Percentiles rank a stretch among this genome's conserved stretches.
These are phyloP conservation scores for Solanum gracilifrons DNA, from an alignment of 257 asterid species.

Conservation along the genomic window DNA sequence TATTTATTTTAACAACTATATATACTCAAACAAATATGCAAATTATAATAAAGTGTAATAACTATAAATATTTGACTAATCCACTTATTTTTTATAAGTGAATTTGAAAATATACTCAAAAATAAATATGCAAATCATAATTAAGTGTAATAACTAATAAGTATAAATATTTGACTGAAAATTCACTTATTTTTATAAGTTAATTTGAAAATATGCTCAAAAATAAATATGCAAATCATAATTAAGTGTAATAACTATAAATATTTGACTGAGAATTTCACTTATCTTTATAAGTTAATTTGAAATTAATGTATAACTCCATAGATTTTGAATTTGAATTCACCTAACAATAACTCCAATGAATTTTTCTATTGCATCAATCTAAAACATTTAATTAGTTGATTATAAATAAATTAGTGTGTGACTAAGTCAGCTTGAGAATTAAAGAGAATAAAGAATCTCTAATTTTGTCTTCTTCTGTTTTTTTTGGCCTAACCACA, in stretches of 20 bases:
- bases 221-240: neutral
- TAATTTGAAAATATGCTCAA: neutral
- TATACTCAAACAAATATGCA: neutral
- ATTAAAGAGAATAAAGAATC: neutral
- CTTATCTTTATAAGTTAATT: neutral
- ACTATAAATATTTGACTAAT: neutral
- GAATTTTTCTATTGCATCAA: neutral
- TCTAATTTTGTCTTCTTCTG: neutral
- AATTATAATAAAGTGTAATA: neutral
- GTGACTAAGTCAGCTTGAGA: neutral
- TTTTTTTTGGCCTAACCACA: neutral
- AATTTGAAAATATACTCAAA: neutral
- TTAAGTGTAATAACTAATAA: neutral
- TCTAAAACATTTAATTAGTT: neutral
- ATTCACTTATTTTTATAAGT: too few relatives aligned
- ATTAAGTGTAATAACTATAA: neutral
- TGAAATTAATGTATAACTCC: neutral
- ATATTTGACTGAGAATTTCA: neutral
- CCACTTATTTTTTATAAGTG: neutral
- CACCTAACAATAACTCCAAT: too few relatives aligned
- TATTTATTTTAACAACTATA: neutral
- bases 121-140: neutral
- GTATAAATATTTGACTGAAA: neutral
- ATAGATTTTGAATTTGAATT: too few relatives aligned
- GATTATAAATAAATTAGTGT: neutral